Conservation (phyloP, 345 rosid genomes). For the Euphorbia lathyris region DNA sequence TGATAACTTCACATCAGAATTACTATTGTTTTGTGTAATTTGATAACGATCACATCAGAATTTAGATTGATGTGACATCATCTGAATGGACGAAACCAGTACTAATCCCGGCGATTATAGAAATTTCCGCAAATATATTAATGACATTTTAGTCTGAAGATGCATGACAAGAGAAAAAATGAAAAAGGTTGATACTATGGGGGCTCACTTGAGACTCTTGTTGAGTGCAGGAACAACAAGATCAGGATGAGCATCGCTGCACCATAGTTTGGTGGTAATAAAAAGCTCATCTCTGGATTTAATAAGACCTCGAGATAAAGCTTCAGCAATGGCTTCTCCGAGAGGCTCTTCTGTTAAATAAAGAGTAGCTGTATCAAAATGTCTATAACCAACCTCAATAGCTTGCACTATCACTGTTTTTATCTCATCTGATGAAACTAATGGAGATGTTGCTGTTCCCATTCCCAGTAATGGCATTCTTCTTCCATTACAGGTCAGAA, state of each 20-base stretch:
- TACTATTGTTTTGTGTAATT: too few species aligned
- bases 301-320: constrained; percentile 38
- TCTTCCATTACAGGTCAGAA: constrained; percentile 7
- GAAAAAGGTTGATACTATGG: too few species aligned
- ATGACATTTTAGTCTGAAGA: too few species aligned
- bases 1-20: too few species aligned
- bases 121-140: too few species aligned
- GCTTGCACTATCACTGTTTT: constrained; percentile 25
- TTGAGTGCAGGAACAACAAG: constrained; percentile 47
- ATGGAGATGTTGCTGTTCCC: constrained; percentile 27
- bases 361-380: constrained; percentile 31
- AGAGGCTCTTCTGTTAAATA: constrained; percentile 34
- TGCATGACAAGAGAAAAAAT: too few species aligned
- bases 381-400: constrained; percentile 31
- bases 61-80: too few species aligned
- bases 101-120: too few species aligned
- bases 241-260: constrained; percentile 49
- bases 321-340: constrained; percentile 40
- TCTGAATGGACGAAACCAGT: too few species aligned
- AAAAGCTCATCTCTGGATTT: constrained; percentile 51
- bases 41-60: too few species aligned
- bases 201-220: constrained; percentile 38
- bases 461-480: constrained; percentile 28
- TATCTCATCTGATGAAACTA: constrained; percentile 20
- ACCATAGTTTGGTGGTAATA: constrained; percentile 59